These are phyloP conservation scores for Penicillium paneum DNA, from an alignment of 2,329 filamentous ascomycete species.

Conservation along the genomic window DNA sequence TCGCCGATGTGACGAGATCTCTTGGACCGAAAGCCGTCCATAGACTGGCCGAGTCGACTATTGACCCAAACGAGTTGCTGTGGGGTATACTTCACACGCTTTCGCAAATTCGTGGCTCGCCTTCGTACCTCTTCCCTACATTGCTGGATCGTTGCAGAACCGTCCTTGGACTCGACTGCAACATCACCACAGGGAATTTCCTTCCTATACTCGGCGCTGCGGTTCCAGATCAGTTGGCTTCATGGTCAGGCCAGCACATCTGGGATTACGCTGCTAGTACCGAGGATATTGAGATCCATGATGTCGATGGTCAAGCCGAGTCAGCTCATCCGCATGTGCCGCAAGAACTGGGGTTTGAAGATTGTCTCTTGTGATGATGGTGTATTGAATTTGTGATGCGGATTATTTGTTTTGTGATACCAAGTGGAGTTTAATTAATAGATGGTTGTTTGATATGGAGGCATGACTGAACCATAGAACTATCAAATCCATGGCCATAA, in stretches of 20 bases:
- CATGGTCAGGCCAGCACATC: slow-evolving; percentile 16
- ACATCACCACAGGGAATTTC: slow-evolving; percentile 30
- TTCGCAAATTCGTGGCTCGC: slow-evolving; percentile 39
- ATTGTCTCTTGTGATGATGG: slow-evolving; percentile 5
- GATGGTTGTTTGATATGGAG: not conserved
- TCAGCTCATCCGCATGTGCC: not conserved
- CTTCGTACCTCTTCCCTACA: slow-evolving; percentile 36
- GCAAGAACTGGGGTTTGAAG: slow-evolving; percentile 8
- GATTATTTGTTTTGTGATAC: slow-evolving; percentile 15
- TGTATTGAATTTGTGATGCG: not conserved
- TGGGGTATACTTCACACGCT: slow-evolving; percentile 41
- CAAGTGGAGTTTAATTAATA: slow-evolving; percentile 17
- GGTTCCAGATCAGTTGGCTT: slow-evolving; percentile 9
- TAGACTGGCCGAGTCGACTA: slow-evolving; percentile 29
- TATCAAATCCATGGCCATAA: not conserved
- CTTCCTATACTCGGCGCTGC: slow-evolving; percentile 21
- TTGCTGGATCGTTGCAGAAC: slow-evolving; percentile 33
- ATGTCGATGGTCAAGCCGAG: slow-evolving; percentile 9
- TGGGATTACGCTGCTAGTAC: slow-evolving; percentile 15
- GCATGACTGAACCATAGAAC: not conserved
- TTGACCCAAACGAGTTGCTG: slow-evolving; percentile 36
- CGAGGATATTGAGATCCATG: slow-evolving; percentile 2
- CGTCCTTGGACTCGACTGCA: slow-evolving; percentile 32
- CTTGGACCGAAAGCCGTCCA: slow-evolving; percentile 28
- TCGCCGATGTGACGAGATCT: slow-evolving; percentile 35